Base-by-base conservation (phyloP, 148 eudicot genomes). In the Rheum nobile region DNA sequence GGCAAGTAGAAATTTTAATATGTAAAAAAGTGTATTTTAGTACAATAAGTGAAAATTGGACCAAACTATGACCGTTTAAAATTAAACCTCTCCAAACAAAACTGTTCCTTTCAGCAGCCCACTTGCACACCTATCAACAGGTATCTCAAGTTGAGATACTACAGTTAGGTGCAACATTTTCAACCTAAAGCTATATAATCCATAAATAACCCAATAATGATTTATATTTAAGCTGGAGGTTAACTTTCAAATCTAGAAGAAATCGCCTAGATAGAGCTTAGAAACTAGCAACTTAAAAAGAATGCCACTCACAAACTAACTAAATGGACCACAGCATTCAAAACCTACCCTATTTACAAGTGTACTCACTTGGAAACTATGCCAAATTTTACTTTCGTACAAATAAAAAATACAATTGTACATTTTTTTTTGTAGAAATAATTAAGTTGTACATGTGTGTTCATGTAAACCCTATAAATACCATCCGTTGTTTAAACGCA, bases 311-410 rank as follows among this genome's bases (percentile, higher is more conserved):
- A 54, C 0, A 59, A 41, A 0, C 1, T 21, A 44, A 8, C 1
- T 3, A 55, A 78, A 74, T 76, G n/a, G 52, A 47, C 52, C 52
- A 14, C 52, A 47, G 9, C 6, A 47, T 47, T 47, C 52, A 47
- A 47, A 47, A 52, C 75, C 74, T 71, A 54, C 29, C 61, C 28
- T 6, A 54, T 22, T 54, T 54, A 22, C 61, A 54, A 24, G 11
- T 54, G 29, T 8, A 54, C 29, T 12, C 13, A 54, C 12, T 61
- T 61, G 67, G 29, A 8, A 48, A 19, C 17, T 48, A 22, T 22
- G 3, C 5, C 65, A 55, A 55, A 55, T 55, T 55, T 50, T 5
- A 19, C 8, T 50, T 50, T n/a, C 1, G 14, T 50, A n/a, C 4
- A 50, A 50, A 50, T 6, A 50, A 38, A 6, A 38, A 38, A n/a